Percentiles rank a stretch among this genome's conserved stretches.
Evolutionary conservation across 257 asterid species (phyloP).

Genomic region (Solanum rostratum): DNA sequence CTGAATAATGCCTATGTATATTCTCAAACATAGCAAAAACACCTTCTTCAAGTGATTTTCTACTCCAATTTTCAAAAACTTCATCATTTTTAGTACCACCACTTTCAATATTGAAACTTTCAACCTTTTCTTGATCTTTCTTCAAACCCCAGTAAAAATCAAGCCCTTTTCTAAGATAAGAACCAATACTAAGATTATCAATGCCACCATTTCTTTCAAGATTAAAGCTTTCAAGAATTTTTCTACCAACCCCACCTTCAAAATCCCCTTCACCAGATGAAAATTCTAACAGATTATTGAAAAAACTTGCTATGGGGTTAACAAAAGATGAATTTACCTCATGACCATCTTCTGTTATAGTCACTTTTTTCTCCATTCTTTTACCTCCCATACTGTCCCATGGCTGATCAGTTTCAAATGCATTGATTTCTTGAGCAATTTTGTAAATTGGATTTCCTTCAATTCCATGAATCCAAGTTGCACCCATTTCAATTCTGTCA

Average conservation of each 20-base stretch:
- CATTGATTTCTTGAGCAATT: conserved; percentile 37
- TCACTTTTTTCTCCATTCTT: conserved; percentile 30
- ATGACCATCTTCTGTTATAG: conserved; percentile 63
- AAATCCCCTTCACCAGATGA: conserved; percentile 30
- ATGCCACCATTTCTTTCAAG: neutral
- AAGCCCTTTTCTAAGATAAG: conserved; percentile 25
- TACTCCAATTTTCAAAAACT: neutral
- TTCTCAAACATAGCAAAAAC: conserved; percentile 57
- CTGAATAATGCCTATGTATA: conserved; percentile 62
- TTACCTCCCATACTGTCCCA: conserved; percentile 80
- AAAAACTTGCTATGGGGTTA: conserved; percentile 42
- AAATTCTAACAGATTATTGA: conserved; percentile 51
- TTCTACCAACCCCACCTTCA: conserved; percentile 5
- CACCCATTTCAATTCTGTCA: conserved; percentile 78
- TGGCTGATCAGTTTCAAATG: conserved; percentile 44
- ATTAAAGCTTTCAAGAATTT: neutral
- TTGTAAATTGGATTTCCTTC: conserved; percentile 63
- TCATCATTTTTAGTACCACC: neutral
- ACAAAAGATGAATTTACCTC: conserved; percentile 34
- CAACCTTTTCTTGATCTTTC: neutral
- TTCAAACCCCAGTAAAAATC: conserved; percentile 28
- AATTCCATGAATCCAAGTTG: conserved; percentile 95
- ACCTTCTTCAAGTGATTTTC: neutral
- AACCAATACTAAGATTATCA: neutral
- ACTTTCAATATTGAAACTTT: neutral